Conservation (phyloP, 331 rosid genomes). For the Rosa hybrid region DNA sequence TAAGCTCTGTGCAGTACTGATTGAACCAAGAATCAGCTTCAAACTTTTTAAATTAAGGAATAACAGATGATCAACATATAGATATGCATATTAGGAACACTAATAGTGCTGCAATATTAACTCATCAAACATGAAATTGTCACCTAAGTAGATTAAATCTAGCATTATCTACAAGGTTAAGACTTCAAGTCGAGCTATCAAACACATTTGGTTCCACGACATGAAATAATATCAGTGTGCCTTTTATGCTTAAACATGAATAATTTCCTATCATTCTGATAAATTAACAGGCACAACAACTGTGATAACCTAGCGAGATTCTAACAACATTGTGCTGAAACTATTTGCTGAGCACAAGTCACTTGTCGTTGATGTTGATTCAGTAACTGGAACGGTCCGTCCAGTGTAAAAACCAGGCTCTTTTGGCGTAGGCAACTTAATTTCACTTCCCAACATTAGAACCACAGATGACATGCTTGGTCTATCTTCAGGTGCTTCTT, state of each 20-base stretch:
- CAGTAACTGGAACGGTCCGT: neutral
- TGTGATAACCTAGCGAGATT: neutral
- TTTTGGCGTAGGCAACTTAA: slow-evolving; percentile 7
- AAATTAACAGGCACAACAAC: neutral
- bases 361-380: neutral
- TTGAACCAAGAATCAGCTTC: too few species aligned
- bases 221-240: neutral
- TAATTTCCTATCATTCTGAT: neutral
- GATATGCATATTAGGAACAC: too few species aligned
- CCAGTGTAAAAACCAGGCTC: slow-evolving; percentile 22
- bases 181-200: neutral
- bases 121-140: neutral
- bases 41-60: too few species aligned
- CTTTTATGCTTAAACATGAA: neutral
- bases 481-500: slow-evolving; percentile 18
- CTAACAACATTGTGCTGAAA: neutral
- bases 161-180: too few species aligned
- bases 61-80: too few species aligned
- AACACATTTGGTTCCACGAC: neutral
- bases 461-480: slow-evolving; percentile 26
- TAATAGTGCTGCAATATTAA: neutral
- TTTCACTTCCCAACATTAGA: slow-evolving; percentile 14
- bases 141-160: neutral
- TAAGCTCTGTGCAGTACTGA: too few species aligned
- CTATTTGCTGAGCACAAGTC: neutral